Percentiles rank a stretch among this genome's conserved stretches.
phyloP scores from a whole-genome alignment of 768 basidiomycete genomes.

The Leccinum ochraceum region DNA sequence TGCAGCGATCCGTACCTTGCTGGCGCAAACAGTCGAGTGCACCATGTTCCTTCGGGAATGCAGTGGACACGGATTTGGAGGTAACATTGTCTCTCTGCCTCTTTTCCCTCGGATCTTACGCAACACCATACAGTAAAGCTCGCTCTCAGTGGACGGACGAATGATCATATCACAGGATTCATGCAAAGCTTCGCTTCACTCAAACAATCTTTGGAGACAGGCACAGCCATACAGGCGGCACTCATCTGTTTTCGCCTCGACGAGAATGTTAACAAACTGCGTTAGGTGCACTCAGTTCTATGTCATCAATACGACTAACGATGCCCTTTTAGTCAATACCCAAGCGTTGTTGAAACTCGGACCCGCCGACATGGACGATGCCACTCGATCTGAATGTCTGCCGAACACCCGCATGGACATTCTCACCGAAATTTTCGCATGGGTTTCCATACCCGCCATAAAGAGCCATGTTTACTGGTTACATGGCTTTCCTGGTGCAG shows the following conservation, averaged over 20 bases:
- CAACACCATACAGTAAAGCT: conserved; percentile 16
- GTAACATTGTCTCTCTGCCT: conserved; percentile 16
- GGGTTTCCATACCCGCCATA: conserved; percentile 23
- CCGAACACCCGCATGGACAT: conserved; percentile 34
- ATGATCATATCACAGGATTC: conserved; percentile 24
- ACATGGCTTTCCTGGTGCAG: conserved; percentile 37
- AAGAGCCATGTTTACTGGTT: conserved; percentile 34
- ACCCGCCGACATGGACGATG: conserved; percentile 33
- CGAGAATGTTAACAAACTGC: conserved; percentile 26
- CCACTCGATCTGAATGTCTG: conserved; percentile 28
- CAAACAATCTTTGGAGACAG: conserved; percentile 29
- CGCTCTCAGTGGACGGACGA: conserved; percentile 18
- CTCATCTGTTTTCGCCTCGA: conserved; percentile 33
- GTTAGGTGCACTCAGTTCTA: conserved; percentile 16
- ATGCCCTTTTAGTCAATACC: conserved; percentile 11
- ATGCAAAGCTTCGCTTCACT: conserved; percentile 23
- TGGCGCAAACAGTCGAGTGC: conserved; percentile 39
- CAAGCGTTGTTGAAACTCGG: conserved; percentile 28
- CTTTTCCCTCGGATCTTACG: conserved; percentile 10
- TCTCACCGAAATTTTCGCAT: conserved; percentile 26
- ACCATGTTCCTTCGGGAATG: conserved; percentile 39
- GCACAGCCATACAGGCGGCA: conserved; percentile 24
- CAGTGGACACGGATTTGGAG: conserved; percentile 35
- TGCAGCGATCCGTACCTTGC: conserved; percentile 25
- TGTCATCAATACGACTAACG: background rate